Evolutionary conservation across 805 yeast species (phyloP).

Genomic region (Yarrowia deformans): DNA sequence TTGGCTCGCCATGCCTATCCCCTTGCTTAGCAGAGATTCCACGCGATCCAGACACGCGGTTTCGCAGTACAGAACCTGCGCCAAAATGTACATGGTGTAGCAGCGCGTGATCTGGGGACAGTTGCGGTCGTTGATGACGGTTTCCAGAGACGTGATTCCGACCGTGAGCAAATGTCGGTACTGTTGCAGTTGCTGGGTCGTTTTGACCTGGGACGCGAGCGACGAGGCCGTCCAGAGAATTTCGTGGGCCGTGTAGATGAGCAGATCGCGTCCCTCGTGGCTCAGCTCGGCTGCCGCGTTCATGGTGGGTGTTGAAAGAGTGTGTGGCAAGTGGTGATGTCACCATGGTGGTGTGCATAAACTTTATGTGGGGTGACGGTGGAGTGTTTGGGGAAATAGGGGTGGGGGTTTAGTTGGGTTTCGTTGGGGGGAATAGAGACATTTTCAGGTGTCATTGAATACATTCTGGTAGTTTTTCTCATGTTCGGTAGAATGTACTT

Average conservation of each 20-base stretch:
- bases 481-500: too few species aligned
- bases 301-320: not conserved
- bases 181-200: constrained; percentile 19
- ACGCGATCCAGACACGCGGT: constrained; percentile 28
- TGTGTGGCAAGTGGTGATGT: constrained; percentile 4
- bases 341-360: not conserved
- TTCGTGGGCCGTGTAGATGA: constrained; percentile 30
- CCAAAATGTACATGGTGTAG: constrained; percentile 37
- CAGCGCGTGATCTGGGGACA: constrained; percentile 32
- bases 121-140: constrained; percentile 37
- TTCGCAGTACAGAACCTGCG: constrained; percentile 39
- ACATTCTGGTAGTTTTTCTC: too few species aligned
- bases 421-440: not conserved
- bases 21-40: constrained; percentile 36
- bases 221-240: constrained; percentile 30
- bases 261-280: constrained; percentile 22
- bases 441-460: too few species aligned
- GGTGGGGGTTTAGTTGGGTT: not conserved
- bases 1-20: constrained; percentile 26
- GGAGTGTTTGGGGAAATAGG: not conserved
- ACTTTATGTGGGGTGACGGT: not conserved
- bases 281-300: constrained; percentile 15
- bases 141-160: constrained; percentile 29
- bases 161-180: constrained; percentile 26
- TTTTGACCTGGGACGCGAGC: constrained; percentile 29